phyloP scores from a whole-genome alignment of 2,329 filamentous ascomycete species.

The Aspergillus clavatus region DNA sequence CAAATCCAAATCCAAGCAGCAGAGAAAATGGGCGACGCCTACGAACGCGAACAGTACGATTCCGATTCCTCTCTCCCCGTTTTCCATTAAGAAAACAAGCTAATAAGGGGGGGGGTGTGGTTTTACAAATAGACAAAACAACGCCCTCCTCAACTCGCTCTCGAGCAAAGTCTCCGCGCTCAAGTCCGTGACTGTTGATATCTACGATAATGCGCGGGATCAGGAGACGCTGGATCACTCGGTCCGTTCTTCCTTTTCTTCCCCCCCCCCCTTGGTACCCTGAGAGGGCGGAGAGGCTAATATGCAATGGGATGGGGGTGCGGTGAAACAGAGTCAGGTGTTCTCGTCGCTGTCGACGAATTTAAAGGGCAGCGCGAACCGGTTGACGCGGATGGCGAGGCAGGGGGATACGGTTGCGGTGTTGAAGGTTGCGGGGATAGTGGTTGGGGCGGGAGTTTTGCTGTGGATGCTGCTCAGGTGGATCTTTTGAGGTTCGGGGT shows the following conservation, averaged over 20 bases:
- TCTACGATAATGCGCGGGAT: slow-evolving; percentile 90
- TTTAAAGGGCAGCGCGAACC: slow-evolving; percentile 75
- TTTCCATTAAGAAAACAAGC: no score
- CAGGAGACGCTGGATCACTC: slow-evolving; percentile 86
- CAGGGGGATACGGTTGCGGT: slow-evolving; percentile 88
- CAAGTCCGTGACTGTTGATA: slow-evolving; percentile 91
- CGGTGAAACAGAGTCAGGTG: slow-evolving; percentile 66
- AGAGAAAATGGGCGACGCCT: slow-evolving; percentile 64
- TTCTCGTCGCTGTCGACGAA: slow-evolving; percentile 82
- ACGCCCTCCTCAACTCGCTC: slow-evolving; percentile 86
- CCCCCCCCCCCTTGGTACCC: no score
- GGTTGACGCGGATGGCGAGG: slow-evolving; percentile 84
- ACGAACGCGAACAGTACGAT: slow-evolving; percentile 66
- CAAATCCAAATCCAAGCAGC: background rate
- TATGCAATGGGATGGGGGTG: background rate
- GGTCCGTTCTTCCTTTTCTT: slow-evolving; percentile 47
- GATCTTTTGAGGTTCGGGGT: slow-evolving; percentile 46
- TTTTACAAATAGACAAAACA: slow-evolving; percentile 75
- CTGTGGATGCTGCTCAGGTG: slow-evolving; percentile 68
- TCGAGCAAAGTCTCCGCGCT: slow-evolving; percentile 86
- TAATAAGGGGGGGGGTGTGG: no score
- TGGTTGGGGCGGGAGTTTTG: slow-evolving; percentile 66
- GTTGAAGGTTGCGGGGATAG: slow-evolving; percentile 79
- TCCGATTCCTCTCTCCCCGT: no score
- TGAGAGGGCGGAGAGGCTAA: no score